Base-by-base conservation (phyloP, 1,284 basidiomycete species). In the Chondrostereum purpureum region DNA sequence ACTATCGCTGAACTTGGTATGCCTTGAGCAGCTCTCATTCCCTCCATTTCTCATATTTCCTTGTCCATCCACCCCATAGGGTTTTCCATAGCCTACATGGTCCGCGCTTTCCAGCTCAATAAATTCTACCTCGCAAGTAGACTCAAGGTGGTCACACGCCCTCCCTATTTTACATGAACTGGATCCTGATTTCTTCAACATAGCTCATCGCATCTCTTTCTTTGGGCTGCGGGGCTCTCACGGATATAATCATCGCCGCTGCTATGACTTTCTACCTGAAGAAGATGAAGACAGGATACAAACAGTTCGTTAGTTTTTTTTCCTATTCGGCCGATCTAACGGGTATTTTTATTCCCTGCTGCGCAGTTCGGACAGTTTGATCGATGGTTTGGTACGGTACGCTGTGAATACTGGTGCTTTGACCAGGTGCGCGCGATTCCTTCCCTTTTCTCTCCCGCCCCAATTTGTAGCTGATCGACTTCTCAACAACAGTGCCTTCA, bases 281-380 rank as follows among this genome's bases (percentile, higher is more conserved):
- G 11, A 51, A 46, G 21, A 14, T 49, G 37, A 20, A 44, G n/a
- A 52, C 50, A 4, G 50, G 50, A 11, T 47, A 41, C 19, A n/a
- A 12, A 40, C 14, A 44, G 50, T 52, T 42, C 27, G 43, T 39
- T 36, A 4, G 11, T 5, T n/a, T 3, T 13, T 27, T 5, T 18
- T 40, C 12, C 36, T 27, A 13, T 8, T 23, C 22, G 16, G 8
- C 16, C n/a, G n/a, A n/a, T n/a, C n/a, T n/a, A n/a, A n/a, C n/a
- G n/a, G n/a, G n/a, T n/a, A n/a, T n/a, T n/a, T n/a, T n/a, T n/a
- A n/a, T n/a, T n/a, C n/a, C n/a, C n/a, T 31, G 27, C 8, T n/a
- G 27, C 27, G 8, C 23, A 51, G 50, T 23, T 42, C 50, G 14
- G 47, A 51, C 33, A 34, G 36, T 3, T 44, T 51, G 8, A 39